Base-by-base conservation (phyloP, 2,329 filamentous ascomycete species). In the Diaporthe humulicola region DNA sequence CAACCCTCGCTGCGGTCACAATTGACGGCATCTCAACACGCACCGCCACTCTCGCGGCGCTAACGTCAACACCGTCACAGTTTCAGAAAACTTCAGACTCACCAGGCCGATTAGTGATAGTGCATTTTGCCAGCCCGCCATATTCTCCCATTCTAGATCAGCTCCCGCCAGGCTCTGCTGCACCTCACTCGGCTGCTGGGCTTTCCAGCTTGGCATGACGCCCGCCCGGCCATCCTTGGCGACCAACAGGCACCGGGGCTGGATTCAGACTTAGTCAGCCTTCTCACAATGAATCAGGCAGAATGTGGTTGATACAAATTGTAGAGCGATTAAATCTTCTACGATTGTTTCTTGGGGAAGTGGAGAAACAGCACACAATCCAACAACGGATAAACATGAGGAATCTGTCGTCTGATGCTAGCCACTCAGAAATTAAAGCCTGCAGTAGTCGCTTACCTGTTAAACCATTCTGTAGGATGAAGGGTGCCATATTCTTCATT, bases 121-220 rank as follows among this genome's bases (percentile, higher is more conserved):
- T n/a, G 64, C 19, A 50, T 8, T 15, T 28, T n/a, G 6, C 22
- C 28, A 2, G 40, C 64, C 45, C 14, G 45, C 48, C 38, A 25
- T 3, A 10, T 57, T 19, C 22, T 30, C 28, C 60, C 12, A 2
- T 28, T 54, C 22, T 4, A 12, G 48, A 22, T 8, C 61, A 9
- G 15, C 19, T 22, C 36, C 22, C 40, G 22, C 12, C 17, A 25
- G 48, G 60, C 40, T 33, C 40, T 33, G 25, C 40, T 45, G 25
- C 40, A 48, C 19, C 40, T 22, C 40, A 45, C 9, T 48, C 60
- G 60, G 60, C 40, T 25, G 28, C 40, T 64, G 25, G 8, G 40
- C 4, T 17, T 64, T 64, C 60, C 60, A 64, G 60, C 60, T 64
- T 48, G 60, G 60, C 60, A 48, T 48, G 60, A 48, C 60, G 60